phyloP scores from a whole-genome alignment of 179 eudicot species.

The Beta lomatogona region DNA sequence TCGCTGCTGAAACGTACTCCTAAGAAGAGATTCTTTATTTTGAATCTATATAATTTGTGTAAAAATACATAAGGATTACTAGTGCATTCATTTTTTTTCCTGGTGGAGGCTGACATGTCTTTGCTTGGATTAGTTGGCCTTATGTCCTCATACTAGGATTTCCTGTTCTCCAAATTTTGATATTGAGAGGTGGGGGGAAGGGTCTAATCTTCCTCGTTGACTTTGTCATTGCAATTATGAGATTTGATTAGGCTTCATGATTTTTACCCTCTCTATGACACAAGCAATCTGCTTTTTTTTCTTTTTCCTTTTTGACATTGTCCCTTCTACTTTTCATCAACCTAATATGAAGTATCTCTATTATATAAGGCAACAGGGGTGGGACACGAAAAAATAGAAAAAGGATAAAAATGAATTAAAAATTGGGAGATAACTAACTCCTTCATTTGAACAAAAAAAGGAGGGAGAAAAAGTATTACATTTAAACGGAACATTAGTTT shows the following conservation, averaged over 20 bases:
- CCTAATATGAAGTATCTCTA: not conserved
- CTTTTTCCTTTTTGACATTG: not conserved
- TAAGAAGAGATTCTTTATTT: not conserved
- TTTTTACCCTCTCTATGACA: not conserved
- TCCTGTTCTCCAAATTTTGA: not conserved
- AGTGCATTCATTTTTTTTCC: not conserved
- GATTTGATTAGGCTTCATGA: not conserved
- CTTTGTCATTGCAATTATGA: not conserved
- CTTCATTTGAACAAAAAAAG: no score
- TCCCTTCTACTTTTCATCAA: constrained; percentile 1
- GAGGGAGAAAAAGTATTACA: no score
- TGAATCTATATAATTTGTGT: not conserved
- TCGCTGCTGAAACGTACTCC: constrained; percentile 1
- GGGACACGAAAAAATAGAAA: no score
- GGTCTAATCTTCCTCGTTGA: not conserved
- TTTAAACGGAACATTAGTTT: no score
- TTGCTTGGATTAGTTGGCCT: not conserved
- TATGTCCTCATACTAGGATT: not conserved
- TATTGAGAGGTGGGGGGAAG: not conserved
- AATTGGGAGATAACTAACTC: no score
- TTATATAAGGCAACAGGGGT: no score
- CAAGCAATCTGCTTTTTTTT: not conserved
- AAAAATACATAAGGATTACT: not conserved
- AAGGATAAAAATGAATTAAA: no score
- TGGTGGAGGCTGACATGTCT: not conserved